Conservation (phyloP, 139 green algal species). For the Prasinococcaceae sp. region DNA sequence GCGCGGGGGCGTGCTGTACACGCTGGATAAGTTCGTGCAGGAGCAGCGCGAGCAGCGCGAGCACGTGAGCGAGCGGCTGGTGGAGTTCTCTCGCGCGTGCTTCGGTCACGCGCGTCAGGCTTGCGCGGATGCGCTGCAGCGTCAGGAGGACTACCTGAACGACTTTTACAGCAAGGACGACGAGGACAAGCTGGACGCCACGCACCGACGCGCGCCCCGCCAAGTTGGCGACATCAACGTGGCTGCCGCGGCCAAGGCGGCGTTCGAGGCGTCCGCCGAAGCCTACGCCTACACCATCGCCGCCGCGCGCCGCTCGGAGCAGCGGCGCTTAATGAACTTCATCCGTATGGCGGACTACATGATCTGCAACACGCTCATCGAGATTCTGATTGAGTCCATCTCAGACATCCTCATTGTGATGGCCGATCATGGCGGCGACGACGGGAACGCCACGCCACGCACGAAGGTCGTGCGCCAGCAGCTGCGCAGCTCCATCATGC, state of each 20-base stretch:
- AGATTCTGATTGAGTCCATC: conserved; percentile 40
- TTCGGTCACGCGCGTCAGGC: conserved; percentile 37
- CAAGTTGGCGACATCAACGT: no score
- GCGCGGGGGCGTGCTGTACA: conserved; percentile 27
- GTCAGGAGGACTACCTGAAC: conserved; percentile 41
- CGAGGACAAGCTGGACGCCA: conserved; percentile 13
- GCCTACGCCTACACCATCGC: conserved; percentile 53
- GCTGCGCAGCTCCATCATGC: no score
- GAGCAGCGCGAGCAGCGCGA: conserved; percentile 26
- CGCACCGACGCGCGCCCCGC: neutral
- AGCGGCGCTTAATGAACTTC: conserved; percentile 52
- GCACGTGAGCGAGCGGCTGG: conserved; percentile 19
- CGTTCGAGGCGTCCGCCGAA: conserved; percentile 1
- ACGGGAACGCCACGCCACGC: no score
- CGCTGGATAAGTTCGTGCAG: conserved; percentile 37
- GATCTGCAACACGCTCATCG: conserved; percentile 55
- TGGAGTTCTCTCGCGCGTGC: conserved; percentile 28
- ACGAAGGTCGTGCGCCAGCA: no score
- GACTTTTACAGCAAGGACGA: conserved; percentile 24
- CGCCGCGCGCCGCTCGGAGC: conserved; percentile 48
- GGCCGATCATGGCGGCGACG: neutral
- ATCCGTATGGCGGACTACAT: conserved; percentile 62
- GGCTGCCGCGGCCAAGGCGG: neutral
- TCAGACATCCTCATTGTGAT: conserved; percentile 14
- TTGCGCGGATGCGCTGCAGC: conserved; percentile 39